Evolutionary conservation across 2,329 filamentous ascomycete genomes (phyloP), one percentile per base, ranked within the genome.

Genomic region (Sordariomycetes sp.): DNA sequence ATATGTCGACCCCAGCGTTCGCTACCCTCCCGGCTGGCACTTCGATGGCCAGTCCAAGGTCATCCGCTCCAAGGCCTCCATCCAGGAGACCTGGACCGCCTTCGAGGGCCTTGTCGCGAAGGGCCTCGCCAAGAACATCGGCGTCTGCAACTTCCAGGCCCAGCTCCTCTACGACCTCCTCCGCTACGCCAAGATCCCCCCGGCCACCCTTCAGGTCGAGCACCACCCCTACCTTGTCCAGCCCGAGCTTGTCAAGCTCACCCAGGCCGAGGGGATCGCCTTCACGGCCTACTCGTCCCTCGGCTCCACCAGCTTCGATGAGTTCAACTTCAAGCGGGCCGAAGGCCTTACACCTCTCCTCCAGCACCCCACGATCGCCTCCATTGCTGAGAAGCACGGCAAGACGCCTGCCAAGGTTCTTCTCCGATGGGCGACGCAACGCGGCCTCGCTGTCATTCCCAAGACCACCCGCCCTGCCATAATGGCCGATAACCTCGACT

Each of bases 141-240:
- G 90, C 63, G 79, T 95, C 64, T 87, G 82, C 76, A 95, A 95
- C 80, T 93, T 91, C 82, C 87, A 88, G 73, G 82, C 81, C 53
- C 82, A 88, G 72, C 77, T 90, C 62, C 74, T 95, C 67, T 87
- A 92, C 72, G 89, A 94, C 72, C 76, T 92, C 64, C 80, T 93
- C 68, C 83, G 87, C 66, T 90, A 91, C 73, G 88, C 88, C 62
- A 83, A 81, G 66, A 82, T 90, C 72, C 79, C 79, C 52, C 88
- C 89, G 10, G 87, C 89, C 46, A 86, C 87, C 48, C 85, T 94
- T 61, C 90, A 95, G 79, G 86, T 95, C 72, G 90, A 95, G 79
- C 89, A 93, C 76, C 90, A 95, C 79, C 90, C 90, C 28, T 94
- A 92, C 80, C 82, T 93, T 60, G 86, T 88, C 61, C 90, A 95